Evolutionary conservation across 2,329 filamentous ascomycete genomes (phyloP), one percentile per base, ranked within the genome.

Genomic region (Boeremia exigua): DNA sequence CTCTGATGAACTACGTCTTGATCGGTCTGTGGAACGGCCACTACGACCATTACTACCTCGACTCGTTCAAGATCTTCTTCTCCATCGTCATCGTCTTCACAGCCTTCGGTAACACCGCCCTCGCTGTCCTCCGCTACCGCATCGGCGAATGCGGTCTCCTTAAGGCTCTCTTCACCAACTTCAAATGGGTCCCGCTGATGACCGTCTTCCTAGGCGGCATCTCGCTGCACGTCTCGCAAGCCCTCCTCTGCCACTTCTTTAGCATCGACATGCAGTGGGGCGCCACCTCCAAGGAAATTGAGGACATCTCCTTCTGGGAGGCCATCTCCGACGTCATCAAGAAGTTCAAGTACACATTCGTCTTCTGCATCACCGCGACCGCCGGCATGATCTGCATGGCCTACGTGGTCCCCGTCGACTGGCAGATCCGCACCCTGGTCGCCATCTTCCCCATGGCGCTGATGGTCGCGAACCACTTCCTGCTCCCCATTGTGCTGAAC

Each of bases 181-280:
- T 87, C 67, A 86, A 85, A 64, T 88, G 86, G 86, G 80, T 85
- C 15, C 82, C 83, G 2, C 80, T 88, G 76, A 80, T 94, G 43
- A 88, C 88, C 58, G 88, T 95, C 73, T 96, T 95, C 81, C 81
- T 96, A 15, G 91, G 91, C 48, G 91, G 91, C 34, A 81, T 95
- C 45, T 90, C 87, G 1, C 83, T 96, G 32, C 91, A 96, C 77
- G 85, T 96, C 44, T 90, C 86, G 28, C 88, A 93, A 73, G 91
- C 91, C 1, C 80, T 96, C 30, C 77, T 95, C 40, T 83, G 87
- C 4, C 92, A 96, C 79, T 91, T 95, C 85, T 90, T 95, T 72
- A 86, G 90, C 77, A 86, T 94, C 70, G 84, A 95, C 76, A 94
- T 95, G 88, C 86, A 85, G 3, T 95, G 91, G 91, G 91, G 91